phyloP scores from a whole-genome alignment of 1,284 basidiomycete species.

The Naganishia albida region DNA sequence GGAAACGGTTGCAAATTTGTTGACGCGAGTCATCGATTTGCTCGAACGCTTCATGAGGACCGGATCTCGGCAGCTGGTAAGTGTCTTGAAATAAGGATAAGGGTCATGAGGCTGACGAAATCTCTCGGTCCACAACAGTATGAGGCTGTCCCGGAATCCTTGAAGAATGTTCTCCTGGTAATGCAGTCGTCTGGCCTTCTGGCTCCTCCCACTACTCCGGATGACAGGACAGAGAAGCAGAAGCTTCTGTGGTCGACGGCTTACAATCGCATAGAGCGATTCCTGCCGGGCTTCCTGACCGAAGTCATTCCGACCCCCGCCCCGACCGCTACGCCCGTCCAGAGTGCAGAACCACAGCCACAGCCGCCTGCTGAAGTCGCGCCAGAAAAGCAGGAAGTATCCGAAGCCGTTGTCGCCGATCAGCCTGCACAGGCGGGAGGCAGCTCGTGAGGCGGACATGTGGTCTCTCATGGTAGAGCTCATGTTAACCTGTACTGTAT shows the following conservation, averaged over 20 bases:
- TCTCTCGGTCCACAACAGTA: slow-evolving; percentile 60
- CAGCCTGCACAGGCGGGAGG: too few relatives aligned
- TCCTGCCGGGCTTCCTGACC: slow-evolving; percentile 81
- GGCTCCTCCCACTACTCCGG: slow-evolving; percentile 61
- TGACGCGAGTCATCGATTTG: slow-evolving; percentile 89
- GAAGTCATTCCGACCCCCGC: slow-evolving; percentile 52
- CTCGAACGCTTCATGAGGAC: slow-evolving; percentile 85
- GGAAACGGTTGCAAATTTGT: slow-evolving; percentile 67
- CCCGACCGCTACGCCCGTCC: slow-evolving; percentile 7
- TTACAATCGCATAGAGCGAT: slow-evolving; percentile 78
- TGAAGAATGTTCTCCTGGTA: slow-evolving; percentile 95
- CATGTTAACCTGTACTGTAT: too few relatives aligned
- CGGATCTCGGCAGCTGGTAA: slow-evolving; percentile 79
- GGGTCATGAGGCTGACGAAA: slow-evolving; percentile 22
- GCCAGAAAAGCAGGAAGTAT: neutral
- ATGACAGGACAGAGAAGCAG: slow-evolving; percentile 65
- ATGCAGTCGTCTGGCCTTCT: slow-evolving; percentile 88
- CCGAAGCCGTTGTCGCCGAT: neutral
- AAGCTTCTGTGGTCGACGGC: slow-evolving; percentile 79
- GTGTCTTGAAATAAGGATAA: slow-evolving; percentile 45
- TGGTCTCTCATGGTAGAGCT: too few relatives aligned
- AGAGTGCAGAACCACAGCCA: neutral
- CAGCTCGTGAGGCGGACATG: too few relatives aligned
- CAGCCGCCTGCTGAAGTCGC: neutral
- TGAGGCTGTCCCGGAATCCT: slow-evolving; percentile 91